A percentile compares a stretch with the other conserved stretches of the same genome.
phyloP scores from a whole-genome alignment of 2,329 filamentous ascomycete species.

The Fusarium devonianum region DNA sequence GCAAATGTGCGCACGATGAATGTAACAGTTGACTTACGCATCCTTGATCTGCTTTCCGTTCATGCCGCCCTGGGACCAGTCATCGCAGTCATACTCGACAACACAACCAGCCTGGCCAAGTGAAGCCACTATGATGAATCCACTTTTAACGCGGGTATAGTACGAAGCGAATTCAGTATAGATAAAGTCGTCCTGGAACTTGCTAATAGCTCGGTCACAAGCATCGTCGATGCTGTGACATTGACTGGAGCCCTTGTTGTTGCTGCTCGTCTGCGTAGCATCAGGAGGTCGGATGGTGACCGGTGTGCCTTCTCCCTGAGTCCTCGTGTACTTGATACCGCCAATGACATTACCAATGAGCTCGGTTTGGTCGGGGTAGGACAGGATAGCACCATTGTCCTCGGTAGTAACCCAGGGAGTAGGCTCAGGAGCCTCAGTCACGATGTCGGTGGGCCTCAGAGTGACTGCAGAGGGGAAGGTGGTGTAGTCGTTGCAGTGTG shows the following conservation, averaged over 20 bases:
- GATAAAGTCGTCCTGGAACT: conserved; percentile 15
- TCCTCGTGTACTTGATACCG: conserved; percentile 5
- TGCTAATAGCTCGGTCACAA: conserved; percentile 15
- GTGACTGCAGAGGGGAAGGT: conserved; percentile 20
- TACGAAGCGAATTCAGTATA: conserved; percentile 21
- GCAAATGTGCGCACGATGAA: neutral
- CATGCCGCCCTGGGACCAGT: conserved; percentile 24
- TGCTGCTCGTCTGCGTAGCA: conserved; percentile 5
- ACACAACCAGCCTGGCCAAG: conserved; percentile 27
- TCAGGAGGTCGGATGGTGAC: neutral
- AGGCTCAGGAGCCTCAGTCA: neutral
- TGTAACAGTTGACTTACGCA: conserved; percentile 5
- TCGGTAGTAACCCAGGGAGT: conserved; percentile 12
- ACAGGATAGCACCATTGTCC: conserved; percentile 8
- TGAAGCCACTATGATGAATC: conserved; percentile 3
- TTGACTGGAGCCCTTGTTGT: conserved; percentile 27
- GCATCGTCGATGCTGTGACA: conserved; percentile 28
- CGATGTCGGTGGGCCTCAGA: neutral
- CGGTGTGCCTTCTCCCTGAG: conserved; percentile 5
- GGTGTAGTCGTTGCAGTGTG: conserved; percentile 14
- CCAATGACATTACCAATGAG: neutral
- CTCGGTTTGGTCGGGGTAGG: conserved; percentile 8
- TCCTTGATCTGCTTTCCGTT: conserved; percentile 28
- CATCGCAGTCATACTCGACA: conserved; percentile 19
- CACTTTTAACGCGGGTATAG: conserved; percentile 11